phyloP scores from a whole-genome alignment of 2,329 filamentous ascomycete genomes.

The Scolecobasidium constrictum region DNA sequence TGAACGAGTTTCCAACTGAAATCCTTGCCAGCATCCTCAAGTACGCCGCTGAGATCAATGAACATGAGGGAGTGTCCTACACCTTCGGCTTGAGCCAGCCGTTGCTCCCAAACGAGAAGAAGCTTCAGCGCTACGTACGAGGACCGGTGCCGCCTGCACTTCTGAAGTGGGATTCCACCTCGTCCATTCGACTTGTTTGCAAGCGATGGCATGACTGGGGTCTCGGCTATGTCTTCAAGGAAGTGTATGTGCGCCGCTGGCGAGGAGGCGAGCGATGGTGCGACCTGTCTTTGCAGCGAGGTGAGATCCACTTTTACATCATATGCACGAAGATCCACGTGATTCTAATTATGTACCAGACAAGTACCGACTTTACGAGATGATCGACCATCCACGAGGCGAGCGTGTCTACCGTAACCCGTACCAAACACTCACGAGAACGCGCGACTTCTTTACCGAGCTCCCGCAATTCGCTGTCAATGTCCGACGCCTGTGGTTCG shows the following conservation, averaged over 20 bases:
- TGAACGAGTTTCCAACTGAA: constrained; percentile 42
- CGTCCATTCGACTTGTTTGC: constrained; percentile 38
- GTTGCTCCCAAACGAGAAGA: constrained; percentile 32
- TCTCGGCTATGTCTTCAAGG: constrained; percentile 37
- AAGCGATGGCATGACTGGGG: constrained; percentile 43
- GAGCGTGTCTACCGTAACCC: constrained; percentile 42
- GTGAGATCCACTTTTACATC: constrained; percentile 9
- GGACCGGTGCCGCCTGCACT: constrained; percentile 40
- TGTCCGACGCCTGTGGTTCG: constrained; percentile 44
- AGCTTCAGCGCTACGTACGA: constrained; percentile 38
- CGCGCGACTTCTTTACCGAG: constrained; percentile 33
- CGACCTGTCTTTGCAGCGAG: constrained; percentile 32
- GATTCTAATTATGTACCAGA: constrained; percentile 14
- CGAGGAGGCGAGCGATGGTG: constrained; percentile 42
- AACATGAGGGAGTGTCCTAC: constrained; percentile 35
- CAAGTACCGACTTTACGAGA: constrained; percentile 36
- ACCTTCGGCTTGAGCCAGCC: constrained; percentile 43
- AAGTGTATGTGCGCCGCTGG: constrained; percentile 42
- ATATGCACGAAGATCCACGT: neutral
- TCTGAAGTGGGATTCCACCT: constrained; percentile 40
- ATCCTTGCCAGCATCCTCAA: constrained; percentile 41
- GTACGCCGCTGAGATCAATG: constrained; percentile 36
- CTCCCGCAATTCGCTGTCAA: constrained; percentile 35
- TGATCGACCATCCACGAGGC: constrained; percentile 34
- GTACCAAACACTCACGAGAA: constrained; percentile 37